Base-by-base conservation (phyloP, 1,139 yeast species). In the Kodamaea fungicola region DNA sequence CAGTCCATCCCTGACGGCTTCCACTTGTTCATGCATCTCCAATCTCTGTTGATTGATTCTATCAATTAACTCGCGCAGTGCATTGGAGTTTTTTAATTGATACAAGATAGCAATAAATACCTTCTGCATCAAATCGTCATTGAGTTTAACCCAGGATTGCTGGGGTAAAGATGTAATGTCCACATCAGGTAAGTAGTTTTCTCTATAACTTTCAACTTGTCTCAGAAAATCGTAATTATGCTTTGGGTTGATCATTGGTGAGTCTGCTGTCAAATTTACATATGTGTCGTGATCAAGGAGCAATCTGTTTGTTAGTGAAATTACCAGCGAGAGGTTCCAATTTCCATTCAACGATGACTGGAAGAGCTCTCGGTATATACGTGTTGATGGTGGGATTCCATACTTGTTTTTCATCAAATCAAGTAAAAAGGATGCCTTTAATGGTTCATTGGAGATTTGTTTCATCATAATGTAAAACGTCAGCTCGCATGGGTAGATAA, bases 381-480 rank as follows among this genome's bases (percentile, higher is more conserved):
- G 47, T 3, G 67, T 61, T 5, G 66, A 54, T n/a, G 57, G 39
- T 1, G 67, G 67, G 6, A 62, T 36, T 2, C 46, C 45, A 22
- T 44, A 50, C 8, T 40, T 33, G 3, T 39, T 34, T 22, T 50
- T 55, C 56, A 59, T 51, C 8, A 50, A 40, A 6, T 41, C 35
- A 8, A 56, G 34, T 21, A 55, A 37, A 13, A 43, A 34, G 10
- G 44, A 32, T 9, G 57, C 46, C n/a, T 47, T 44, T 2, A 38
- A 5, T 6, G 33, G 32, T 3, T 27, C 32, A 4, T 24, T 10
- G 25, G 22, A 13, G 4, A 27, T 16, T 8, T 13, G 7, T 12
- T 24, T 24, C 5, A 38, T 6, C 30, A 40, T 38, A 2, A 28
- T 37, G 23, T 30, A n/a, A 30, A 62, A 64, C 1, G 70, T 60